phyloP scores from a whole-genome alignment of 306 rosid species.

The Prunus campanulata region DNA sequence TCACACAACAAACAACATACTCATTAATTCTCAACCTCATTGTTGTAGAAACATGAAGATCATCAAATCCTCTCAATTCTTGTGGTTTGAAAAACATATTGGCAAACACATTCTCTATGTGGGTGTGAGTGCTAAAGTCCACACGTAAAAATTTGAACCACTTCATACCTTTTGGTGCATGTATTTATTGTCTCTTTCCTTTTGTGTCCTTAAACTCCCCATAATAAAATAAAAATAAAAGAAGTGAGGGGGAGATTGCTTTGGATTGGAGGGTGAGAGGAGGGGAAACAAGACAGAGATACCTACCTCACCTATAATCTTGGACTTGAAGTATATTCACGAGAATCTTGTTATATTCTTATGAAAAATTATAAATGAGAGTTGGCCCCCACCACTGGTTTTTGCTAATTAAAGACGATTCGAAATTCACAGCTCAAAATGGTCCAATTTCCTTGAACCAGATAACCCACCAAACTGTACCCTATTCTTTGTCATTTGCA shows the following conservation, averaged over 20 bases:
- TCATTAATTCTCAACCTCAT: background rate
- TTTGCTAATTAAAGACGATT: background rate
- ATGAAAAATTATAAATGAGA: background rate
- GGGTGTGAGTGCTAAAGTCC: background rate
- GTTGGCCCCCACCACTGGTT: background rate
- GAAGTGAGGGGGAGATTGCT: background rate
- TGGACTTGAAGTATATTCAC: background rate
- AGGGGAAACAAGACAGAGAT: background rate
- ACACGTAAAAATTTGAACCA: constrained; percentile 18
- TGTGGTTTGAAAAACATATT: constrained; percentile 33
- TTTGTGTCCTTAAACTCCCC: background rate
- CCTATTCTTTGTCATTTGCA: background rate
- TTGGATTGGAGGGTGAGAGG: background rate
- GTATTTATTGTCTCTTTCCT: background rate
- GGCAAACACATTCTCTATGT: constrained; percentile 10
- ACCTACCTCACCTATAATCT: background rate
- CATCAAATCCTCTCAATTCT: constrained; percentile 4
- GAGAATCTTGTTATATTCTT: background rate
- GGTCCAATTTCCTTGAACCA: constrained; percentile 17
- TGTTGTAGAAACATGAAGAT: background rate
- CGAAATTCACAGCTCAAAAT: background rate
- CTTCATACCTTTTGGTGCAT: background rate
- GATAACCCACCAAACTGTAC: background rate
- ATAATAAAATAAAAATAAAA: background rate
- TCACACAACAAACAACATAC: background rate